phyloP scores from a whole-genome alignment of 2,329 filamentous ascomycete species.

The Aspergillus phoenicis region DNA sequence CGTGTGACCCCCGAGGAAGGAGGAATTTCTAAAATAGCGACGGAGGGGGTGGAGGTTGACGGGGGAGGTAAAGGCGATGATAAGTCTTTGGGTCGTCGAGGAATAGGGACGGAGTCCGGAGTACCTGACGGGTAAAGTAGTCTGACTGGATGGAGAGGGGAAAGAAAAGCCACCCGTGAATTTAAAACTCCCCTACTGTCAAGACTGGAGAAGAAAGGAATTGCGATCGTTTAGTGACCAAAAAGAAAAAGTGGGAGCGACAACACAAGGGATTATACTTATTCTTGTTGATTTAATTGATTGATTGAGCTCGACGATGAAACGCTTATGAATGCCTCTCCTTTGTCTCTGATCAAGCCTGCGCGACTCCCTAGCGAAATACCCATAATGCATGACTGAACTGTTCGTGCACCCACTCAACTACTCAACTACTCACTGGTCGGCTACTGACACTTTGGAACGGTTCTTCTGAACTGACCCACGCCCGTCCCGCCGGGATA shows the following conservation, averaged over 20 bases:
- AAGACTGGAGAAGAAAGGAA: neutral
- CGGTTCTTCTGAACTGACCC: slow-evolving; percentile 2
- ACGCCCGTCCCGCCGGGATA: slow-evolving; percentile 5
- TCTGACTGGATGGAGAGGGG: neutral
- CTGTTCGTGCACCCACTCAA: neutral
- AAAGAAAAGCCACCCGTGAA: neutral
- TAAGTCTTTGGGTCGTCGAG: neutral
- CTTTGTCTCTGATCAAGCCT: neutral
- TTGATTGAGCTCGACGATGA: neutral
- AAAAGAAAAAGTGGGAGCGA: neutral
- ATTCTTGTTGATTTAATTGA: neutral
- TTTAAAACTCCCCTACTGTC: no score
- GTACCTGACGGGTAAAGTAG: neutral
- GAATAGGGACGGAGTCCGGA: neutral
- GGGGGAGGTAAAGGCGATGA: neutral
- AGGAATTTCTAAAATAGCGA: slow-evolving; percentile 1
- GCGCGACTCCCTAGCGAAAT: neutral
- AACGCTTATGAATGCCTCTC: neutral
- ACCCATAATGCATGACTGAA: neutral
- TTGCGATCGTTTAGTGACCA: neutral
- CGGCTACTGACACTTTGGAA: slow-evolving; percentile 8
- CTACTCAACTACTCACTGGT: neutral
- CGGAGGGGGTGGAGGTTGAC: neutral
- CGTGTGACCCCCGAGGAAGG: slow-evolving; percentile 13
- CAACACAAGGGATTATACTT: neutral